phyloP scores from a whole-genome alignment of 2,329 filamentous ascomycete species.

The Pseudophaeomoniella oleicola region DNA sequence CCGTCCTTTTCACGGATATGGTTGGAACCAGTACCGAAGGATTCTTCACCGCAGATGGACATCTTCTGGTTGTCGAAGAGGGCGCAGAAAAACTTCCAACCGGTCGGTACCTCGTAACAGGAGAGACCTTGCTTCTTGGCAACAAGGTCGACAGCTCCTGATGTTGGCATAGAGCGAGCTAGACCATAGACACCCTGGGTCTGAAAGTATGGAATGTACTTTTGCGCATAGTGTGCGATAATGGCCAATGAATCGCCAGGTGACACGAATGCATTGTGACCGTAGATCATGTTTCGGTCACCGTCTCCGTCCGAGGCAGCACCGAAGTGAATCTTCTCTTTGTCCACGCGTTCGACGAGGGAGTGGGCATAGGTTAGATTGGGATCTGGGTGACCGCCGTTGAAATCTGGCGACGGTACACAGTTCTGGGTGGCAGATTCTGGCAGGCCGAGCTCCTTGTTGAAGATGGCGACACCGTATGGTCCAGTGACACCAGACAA shows the following conservation, averaged over 20 bases:
- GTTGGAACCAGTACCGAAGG: slow-evolving; percentile 94
- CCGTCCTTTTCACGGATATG: slow-evolving; percentile 99
- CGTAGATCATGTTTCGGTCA: slow-evolving; percentile 99
- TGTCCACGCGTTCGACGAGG: slow-evolving; percentile 84
- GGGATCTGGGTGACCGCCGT: slow-evolving; percentile 91
- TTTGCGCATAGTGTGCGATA: slow-evolving; percentile 79
- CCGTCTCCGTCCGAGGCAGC: slow-evolving; percentile 94
- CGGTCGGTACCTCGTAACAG: slow-evolving; percentile 93
- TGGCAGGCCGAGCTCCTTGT: slow-evolving; percentile 76
- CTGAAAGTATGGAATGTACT: slow-evolving; percentile 96
- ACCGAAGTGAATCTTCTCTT: slow-evolving; percentile 83
- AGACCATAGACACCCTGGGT: slow-evolving; percentile 92
- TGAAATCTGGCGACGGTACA: slow-evolving; percentile 83
- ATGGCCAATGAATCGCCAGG: slow-evolving; percentile 95
- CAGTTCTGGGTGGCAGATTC: slow-evolving; percentile 77
- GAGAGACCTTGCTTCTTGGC: slow-evolving; percentile 85
- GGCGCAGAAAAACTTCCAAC: slow-evolving; percentile 99
- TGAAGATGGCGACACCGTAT: slow-evolving; percentile 89
- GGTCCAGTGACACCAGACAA: slow-evolving; percentile 90
- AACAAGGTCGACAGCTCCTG: slow-evolving; percentile 85
- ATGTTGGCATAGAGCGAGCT: slow-evolving; percentile 94
- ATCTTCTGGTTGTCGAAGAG: slow-evolving; percentile 90
- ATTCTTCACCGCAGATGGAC: slow-evolving; percentile 97
- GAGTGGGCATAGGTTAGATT: slow-evolving; percentile 96
- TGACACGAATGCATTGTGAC: slow-evolving; percentile 88